Evolutionary conservation across 805 yeast genomes (phyloP).

Genomic region (Scheffersomyces coipomensis): DNA sequence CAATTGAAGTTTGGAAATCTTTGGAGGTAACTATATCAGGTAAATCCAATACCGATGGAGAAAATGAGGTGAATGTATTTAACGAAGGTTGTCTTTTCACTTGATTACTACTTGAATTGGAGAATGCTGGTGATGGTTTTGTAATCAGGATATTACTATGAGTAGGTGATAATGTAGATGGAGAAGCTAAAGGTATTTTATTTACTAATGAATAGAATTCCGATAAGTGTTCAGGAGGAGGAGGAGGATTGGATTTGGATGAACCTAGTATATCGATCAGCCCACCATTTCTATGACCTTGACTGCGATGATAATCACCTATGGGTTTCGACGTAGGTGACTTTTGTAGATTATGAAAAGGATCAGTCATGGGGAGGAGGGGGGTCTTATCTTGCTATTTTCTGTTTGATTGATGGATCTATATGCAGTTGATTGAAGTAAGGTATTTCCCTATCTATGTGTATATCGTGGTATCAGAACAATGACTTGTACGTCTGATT

Average conservation of each 20-base stretch:
- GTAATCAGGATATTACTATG: conserved; percentile 1
- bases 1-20: conserved; percentile 54
- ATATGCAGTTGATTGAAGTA: too few relatives aligned
- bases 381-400: too few relatives aligned
- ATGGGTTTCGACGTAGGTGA: neutral
- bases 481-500: too few relatives aligned
- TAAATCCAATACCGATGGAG: conserved; percentile 57
- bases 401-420: too few relatives aligned
- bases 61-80: conserved; percentile 44
- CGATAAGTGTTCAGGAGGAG: conserved; percentile 55
- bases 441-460: too few relatives aligned
- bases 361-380: too few relatives aligned
- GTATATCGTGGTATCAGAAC: too few relatives aligned
- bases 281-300: neutral
- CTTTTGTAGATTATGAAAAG: neutral
- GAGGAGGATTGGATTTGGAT: neutral
- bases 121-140: conserved; percentile 9
- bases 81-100: conserved; percentile 27
- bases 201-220: conserved; percentile 58
- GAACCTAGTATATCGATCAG: neutral
- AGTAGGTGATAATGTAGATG: neutral
- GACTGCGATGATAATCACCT: neutral
- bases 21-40: conserved; percentile 59
- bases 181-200: conserved; percentile 9
- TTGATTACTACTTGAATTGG: conserved; percentile 8